Conservation (phyloP, 2,329 filamentous ascomycete genomes). For the Aspergillus novoparasiticus region DNA sequence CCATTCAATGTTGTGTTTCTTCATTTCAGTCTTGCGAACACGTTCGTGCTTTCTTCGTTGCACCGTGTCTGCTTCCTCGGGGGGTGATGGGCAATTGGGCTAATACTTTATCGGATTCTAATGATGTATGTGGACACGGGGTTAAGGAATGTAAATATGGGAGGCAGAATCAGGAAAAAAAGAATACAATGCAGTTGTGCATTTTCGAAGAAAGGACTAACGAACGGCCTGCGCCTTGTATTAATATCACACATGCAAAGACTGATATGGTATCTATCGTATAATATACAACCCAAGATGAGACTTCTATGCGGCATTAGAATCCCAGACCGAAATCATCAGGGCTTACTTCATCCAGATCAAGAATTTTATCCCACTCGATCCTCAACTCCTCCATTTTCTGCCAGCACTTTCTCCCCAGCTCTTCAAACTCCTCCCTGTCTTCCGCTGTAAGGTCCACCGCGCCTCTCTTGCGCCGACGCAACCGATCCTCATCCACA, state of each 20-base stretch:
- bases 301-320: background rate
- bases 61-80: conserved; percentile 20
- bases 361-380: conserved; percentile 43
- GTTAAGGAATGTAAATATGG: conserved; percentile 39
- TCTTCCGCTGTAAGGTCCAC: conserved; percentile 56
- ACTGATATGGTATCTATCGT: background rate
- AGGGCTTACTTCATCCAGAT: conserved; percentile 30
- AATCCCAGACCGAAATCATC: background rate
- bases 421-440: conserved; percentile 41
- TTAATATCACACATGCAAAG: background rate
- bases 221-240: background rate
- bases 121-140: conserved; percentile 38
- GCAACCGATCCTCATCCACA: conserved; percentile 53
- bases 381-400: conserved; percentile 46
- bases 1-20: conserved; percentile 10
- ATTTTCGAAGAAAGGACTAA: background rate
- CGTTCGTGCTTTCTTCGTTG: conserved; percentile 14
- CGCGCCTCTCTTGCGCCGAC: conserved; percentile 61
- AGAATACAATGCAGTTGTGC: background rate
- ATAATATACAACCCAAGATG: background rate
- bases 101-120: conserved; percentile 35
- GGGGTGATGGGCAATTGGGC: conserved; percentile 26
- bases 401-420: conserved; percentile 45
- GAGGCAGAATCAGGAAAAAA: conserved; percentile 24
- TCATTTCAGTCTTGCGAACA: conserved; percentile 15